Base-by-base conservation (phyloP, 441 rosid genomes). In the Jatropha multifida region DNA sequence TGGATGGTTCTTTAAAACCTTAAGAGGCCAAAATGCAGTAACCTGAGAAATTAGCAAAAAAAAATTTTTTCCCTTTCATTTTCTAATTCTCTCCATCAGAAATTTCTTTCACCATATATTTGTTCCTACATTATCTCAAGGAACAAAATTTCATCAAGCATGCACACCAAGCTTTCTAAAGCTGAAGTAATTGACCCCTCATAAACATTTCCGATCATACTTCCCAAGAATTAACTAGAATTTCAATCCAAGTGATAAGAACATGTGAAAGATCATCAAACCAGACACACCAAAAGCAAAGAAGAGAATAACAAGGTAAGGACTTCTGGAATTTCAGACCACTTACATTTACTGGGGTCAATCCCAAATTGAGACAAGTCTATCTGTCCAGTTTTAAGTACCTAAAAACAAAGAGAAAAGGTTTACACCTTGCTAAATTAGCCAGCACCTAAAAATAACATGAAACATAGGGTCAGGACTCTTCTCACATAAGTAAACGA, bases 361-460 rank as follows among this genome's bases (percentile, higher is more conserved):
- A 96, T 81, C 51, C 97, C 98, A 77, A 94, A 96, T 87, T 96
- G 99, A 79, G 92, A 80, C 85, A 96, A 87, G 86, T 96, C 97
- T 76, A 96, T 84, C 84, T 96, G 97, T 70, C 98, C 99, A 14
- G 99, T 96, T 83, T 90, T 87, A 64, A 96, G 92, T 49, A 96
- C 98, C 99, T 96, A 76, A 27, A 77, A 55, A 42, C 63, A 82
- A 44, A 63, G 40, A 80, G 48, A 51, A 52, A 74, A 61, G 75
- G 68, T 74, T 23, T 69, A 72, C 77, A 49, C 59, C 58, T 23
- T 23, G 20, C 63, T 58, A 32, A 64, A 77, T 10, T 60, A 73
- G 48, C 49, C 20, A 73, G 68, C 59, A 51, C 48, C 62, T 52
- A 26, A 65, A 66, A 74, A 72, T 79, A 18, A 38, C 12, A 73